Conservation (phyloP, 2,329 filamentous ascomycete species). For the Neofusicoccum sp. region DNA sequence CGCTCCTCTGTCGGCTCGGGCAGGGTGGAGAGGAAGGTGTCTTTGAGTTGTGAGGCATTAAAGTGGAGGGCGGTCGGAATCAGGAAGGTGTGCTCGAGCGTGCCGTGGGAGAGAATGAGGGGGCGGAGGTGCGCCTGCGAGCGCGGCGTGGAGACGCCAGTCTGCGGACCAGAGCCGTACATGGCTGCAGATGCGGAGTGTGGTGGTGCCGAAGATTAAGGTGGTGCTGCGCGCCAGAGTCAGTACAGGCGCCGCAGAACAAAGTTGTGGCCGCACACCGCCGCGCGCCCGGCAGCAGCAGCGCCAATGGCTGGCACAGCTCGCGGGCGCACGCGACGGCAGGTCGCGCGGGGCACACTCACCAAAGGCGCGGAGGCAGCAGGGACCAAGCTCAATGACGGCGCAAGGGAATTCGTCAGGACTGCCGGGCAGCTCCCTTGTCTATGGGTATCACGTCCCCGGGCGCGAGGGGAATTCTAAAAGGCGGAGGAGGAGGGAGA, state of each 20-base stretch:
- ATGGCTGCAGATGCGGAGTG: conserved; percentile 51
- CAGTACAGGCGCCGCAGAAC: conserved; percentile 1
- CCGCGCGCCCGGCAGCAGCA: not conserved
- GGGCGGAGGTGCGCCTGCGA: conserved; percentile 91
- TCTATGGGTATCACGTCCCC: conserved; percentile 16
- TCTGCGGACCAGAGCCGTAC: conserved; percentile 91
- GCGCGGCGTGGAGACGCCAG: conserved; percentile 94
- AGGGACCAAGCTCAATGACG: conserved; percentile 1
- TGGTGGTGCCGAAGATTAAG: conserved; percentile 22
- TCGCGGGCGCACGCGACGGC: not conserved
- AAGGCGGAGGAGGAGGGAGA: conserved; percentile 2
- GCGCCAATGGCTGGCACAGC: not conserved
- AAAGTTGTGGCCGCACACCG: not conserved
- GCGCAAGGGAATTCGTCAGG: conserved; percentile 23
- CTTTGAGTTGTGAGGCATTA: conserved; percentile 91
- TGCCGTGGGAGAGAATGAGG: conserved; percentile 87
- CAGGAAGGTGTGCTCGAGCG: conserved; percentile 93
- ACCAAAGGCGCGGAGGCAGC: conserved; percentile 5
- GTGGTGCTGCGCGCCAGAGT: conserved; percentile 4
- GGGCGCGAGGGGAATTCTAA: conserved; percentile 11
- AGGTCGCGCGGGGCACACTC: not conserved
- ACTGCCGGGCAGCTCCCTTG: conserved; percentile 23
- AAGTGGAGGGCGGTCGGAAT: conserved; percentile 95
- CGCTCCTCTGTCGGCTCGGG: conserved; percentile 94
- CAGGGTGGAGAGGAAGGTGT: conserved; percentile 81